Percentiles rank a stretch among this genome's conserved stretches.
Conservation (phyloP, 805 yeast genomes). For the Tetrapisispora taiwanensis region DNA sequence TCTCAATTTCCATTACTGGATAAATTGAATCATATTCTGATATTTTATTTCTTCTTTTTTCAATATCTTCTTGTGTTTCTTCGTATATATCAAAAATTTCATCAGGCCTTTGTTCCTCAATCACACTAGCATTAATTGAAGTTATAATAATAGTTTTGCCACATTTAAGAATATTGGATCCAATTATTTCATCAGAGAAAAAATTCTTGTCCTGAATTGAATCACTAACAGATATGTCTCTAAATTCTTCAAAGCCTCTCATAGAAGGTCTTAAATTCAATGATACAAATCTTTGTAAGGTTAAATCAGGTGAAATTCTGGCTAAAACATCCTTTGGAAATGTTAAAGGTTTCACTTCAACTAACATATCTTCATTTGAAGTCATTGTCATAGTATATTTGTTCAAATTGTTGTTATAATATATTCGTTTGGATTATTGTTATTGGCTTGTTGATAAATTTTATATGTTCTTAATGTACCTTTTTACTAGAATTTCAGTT, state of each 20-base stretch:
- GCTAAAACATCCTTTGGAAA: conserved; percentile 81
- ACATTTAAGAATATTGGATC: conserved; percentile 57
- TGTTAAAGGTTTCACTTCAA: conserved; percentile 37
- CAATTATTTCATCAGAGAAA: conserved; percentile 32
- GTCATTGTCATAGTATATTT: not conserved
- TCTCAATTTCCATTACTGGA: conserved; percentile 67
- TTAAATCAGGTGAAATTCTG: conserved; percentile 74
- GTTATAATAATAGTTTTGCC: conserved; percentile 71
- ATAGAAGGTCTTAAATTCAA: conserved; percentile 68
- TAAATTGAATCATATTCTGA: conserved; percentile 38
- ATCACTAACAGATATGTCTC: conserved; percentile 38
- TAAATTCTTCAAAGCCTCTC: conserved; percentile 63
- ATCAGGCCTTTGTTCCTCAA: conserved; percentile 41
- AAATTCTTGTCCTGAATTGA: not conserved
- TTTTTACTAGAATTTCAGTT: no score
- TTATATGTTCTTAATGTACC: no score
- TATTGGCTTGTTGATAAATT: no score
- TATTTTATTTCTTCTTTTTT: conserved; percentile 31
- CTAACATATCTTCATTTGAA: conserved; percentile 5
- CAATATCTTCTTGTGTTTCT: conserved; percentile 20
- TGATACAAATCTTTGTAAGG: conserved; percentile 67
- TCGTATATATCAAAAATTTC: conserved; percentile 32
- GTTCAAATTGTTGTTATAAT: no score
- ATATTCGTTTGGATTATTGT: no score
- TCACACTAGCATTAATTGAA: conserved; percentile 55